Evolutionary conservation across 2,329 filamentous ascomycete genomes (phyloP).

Genomic region (Rosellinia necatrix): DNA sequence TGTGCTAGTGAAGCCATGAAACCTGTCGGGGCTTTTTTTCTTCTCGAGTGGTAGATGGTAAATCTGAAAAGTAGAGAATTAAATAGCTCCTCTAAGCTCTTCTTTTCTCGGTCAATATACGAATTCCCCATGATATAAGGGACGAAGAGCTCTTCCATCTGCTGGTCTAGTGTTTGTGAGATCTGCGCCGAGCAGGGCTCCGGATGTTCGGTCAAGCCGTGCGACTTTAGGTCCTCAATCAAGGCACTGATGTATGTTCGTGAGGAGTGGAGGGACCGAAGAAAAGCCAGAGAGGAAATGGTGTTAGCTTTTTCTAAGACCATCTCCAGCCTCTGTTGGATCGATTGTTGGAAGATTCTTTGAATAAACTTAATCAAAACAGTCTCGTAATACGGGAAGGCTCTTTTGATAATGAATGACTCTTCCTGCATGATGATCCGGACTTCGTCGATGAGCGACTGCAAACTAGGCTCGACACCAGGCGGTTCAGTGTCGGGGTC

Average conservation of each 20-base stretch:
- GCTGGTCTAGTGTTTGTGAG: slow-evolving; percentile 73
- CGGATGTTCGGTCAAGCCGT: slow-evolving; percentile 93
- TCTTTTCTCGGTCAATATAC: slow-evolving; percentile 72
- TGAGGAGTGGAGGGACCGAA: slow-evolving; percentile 88
- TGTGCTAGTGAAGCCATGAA: slow-evolving; percentile 93
- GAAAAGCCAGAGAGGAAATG: slow-evolving; percentile 88
- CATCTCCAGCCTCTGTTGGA: slow-evolving; percentile 94
- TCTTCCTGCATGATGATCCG: slow-evolving; percentile 96
- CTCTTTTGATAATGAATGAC: slow-evolving; percentile 93
- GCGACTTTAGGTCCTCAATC: slow-evolving; percentile 90
- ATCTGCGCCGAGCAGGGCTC: slow-evolving; percentile 88
- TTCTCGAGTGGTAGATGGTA: slow-evolving; percentile 86
- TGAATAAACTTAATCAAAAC: slow-evolving; percentile 93
- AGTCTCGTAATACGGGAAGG: slow-evolving; percentile 95
- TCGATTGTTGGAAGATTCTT: slow-evolving; percentile 95
- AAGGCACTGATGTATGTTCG: slow-evolving; percentile 84
- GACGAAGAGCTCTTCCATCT: slow-evolving; percentile 77
- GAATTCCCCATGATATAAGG: slow-evolving; percentile 71
- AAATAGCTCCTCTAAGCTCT: slow-evolving; percentile 78
- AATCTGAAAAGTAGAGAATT: slow-evolving; percentile 95
- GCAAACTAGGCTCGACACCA: slow-evolving; percentile 87
- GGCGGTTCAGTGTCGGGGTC: slow-evolving; percentile 93
- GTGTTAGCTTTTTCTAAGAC: slow-evolving; percentile 93
- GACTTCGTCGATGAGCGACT: slow-evolving; percentile 92
- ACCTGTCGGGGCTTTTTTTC: slow-evolving; percentile 86